Conservation (phyloP, 1,139 yeast species). For the Geotrichum macrosporum region DNA sequence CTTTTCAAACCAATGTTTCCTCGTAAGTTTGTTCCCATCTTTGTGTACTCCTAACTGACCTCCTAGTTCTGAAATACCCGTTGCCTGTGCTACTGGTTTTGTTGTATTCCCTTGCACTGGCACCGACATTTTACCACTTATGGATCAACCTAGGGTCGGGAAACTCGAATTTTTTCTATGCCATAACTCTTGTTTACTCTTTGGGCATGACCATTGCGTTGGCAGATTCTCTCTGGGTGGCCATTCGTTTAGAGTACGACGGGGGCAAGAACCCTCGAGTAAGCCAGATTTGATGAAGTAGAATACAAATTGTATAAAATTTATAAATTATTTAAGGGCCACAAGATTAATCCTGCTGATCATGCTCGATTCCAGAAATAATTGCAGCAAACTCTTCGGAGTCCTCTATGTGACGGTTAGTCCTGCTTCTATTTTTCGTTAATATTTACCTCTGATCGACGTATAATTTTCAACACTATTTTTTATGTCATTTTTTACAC, state of each 20-base stretch:
- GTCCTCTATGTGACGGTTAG: no score
- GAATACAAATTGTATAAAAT: no score
- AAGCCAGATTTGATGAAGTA: slow-evolving; percentile 15
- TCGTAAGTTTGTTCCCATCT: slow-evolving; percentile 22
- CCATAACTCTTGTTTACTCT: slow-evolving; percentile 80
- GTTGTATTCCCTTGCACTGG: slow-evolving; percentile 52
- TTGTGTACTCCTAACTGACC: slow-evolving; percentile 23
- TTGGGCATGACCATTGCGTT: slow-evolving; percentile 64
- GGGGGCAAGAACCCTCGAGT: slow-evolving; percentile 35
- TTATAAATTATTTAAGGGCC: no score
- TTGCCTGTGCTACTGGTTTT: slow-evolving; percentile 44
- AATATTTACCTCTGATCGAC: slow-evolving; percentile 23
- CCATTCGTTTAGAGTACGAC: slow-evolving; percentile 66
- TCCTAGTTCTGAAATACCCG: slow-evolving; percentile 43
- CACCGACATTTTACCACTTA: slow-evolving; percentile 87
- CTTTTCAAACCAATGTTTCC: slow-evolving; percentile 46
- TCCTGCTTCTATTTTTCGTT: no score
- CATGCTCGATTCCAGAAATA: not conserved
- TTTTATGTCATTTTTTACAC: slow-evolving; percentile 31
- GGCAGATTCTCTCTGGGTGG: slow-evolving; percentile 80
- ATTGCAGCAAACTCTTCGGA: slow-evolving; percentile 7
- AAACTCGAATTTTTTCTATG: slow-evolving; percentile 92
- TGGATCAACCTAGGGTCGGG: slow-evolving; percentile 97
- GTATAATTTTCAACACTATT: slow-evolving; percentile 26
- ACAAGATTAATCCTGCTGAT: no score